Conservation (phyloP, 768 basidiomycete species). For the Lentinula sp. region DNA sequence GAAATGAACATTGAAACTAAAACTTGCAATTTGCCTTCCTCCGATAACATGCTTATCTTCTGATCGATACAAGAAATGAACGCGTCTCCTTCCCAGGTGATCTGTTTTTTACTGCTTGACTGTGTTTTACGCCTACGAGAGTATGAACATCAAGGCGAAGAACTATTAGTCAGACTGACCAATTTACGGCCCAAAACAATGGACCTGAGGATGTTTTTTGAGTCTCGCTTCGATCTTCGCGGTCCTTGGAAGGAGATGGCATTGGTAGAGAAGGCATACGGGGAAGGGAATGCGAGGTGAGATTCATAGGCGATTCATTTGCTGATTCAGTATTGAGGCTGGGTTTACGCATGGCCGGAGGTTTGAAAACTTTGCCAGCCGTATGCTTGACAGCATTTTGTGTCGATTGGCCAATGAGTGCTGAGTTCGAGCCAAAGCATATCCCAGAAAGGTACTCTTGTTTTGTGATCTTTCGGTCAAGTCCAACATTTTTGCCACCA, state of each 20-base stretch:
- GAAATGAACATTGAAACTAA: not conserved
- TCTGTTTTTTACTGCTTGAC: slow-evolving; percentile 65
- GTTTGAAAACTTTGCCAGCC: not conserved
- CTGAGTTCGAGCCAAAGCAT: slow-evolving; percentile 42
- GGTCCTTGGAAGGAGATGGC: not conserved
- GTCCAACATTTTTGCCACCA: slow-evolving; percentile 56
- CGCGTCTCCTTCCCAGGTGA: slow-evolving; percentile 82
- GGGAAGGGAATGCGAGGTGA: not conserved
- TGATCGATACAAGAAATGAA: slow-evolving; percentile 48
- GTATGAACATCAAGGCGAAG: slow-evolving; percentile 2
- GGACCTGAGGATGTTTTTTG: slow-evolving; percentile 11
- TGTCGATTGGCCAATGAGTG: not conserved
- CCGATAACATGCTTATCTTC: slow-evolving; percentile 57
- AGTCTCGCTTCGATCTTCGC: not conserved
- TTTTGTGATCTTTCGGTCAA: slow-evolving; percentile 51
- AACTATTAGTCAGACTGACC: slow-evolving; percentile 32
- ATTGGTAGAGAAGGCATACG: not conserved
- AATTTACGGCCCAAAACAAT: slow-evolving; percentile 62
- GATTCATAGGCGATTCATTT: slow-evolving; percentile 18
- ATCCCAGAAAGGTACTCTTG: slow-evolving; percentile 58
- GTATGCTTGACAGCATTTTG: not conserved
- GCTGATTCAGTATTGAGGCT: slow-evolving; percentile 20
- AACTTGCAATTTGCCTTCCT: slow-evolving; percentile 64
- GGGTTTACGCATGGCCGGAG: not conserved
- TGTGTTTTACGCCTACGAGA: slow-evolving; percentile 55